Evolutionary conservation across 129 eudicot genomes (phyloP), one percentile per base, ranked within the genome.

Genomic region (Silybum marianum): DNA sequence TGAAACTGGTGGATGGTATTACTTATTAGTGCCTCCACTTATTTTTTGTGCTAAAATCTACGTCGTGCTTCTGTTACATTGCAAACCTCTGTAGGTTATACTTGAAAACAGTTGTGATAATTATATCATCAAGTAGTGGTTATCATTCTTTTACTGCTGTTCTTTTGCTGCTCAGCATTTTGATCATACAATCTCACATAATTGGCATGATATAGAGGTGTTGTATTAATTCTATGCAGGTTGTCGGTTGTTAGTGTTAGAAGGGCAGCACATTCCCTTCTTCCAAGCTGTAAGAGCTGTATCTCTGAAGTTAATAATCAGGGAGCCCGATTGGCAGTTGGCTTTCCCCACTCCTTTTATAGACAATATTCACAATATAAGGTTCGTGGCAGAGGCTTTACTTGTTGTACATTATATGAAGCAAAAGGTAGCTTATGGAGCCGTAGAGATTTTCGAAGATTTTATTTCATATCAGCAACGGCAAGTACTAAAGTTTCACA

Each of bases 261-360:
- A 84, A 79, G 87, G 88, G 87, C 79, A 72, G 85, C 85, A 26
- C 32, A 83, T 75, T 84, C 88, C 81, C 74, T 93, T 86, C 73
- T 80, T 68, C 65, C 90, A 58, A 80, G 70, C 69, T 79, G 44
- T 21, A 90, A 86, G 38, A 69, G 82, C 58, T 65, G 58, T 65
- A 11, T 67, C 58, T 78, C 76, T 18, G 66, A 82, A 76, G 78
- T 79, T 69, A 75, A 87, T 73, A 74, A 65, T 78, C 51, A 80
- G 46, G 80, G 75, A 82, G n/a, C 78, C 32, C 75, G 84, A 69
- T 75, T 69, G 76, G 80, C 84, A 51, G 32, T 65, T 65, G 88
- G 89, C 65, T 74, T 86, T 63, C 75, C 76, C 32, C 72, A 74
- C 81, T 75, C 84, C 34, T 42, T 85, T 22, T 79, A 78, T 76